phyloP scores from a whole-genome alignment of 1,139 yeast species.

The Nakaseomyces bracarensis region DNA sequence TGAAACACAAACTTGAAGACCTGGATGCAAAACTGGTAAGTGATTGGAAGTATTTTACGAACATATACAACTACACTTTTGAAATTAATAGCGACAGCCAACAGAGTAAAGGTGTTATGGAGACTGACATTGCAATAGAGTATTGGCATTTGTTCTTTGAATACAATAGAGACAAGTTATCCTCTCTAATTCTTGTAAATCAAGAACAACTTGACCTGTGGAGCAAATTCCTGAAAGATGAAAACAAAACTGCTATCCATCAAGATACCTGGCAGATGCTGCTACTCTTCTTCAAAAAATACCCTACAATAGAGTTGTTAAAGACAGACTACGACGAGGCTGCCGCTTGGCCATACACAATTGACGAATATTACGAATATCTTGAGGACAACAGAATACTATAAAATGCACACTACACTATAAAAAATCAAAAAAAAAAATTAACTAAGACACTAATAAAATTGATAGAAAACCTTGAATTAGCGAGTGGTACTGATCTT shows the following conservation, averaged over 20 bases:
- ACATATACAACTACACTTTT: constrained; percentile 65
- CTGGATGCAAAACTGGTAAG: constrained; percentile 34
- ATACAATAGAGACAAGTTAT: constrained; percentile 32
- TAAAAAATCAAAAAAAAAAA: not conserved
- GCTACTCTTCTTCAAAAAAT: constrained; percentile 52
- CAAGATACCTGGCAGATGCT: constrained; percentile 85
- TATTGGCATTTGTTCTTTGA: constrained; percentile 67
- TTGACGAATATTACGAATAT: constrained; percentile 75
- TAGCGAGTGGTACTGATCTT: too few relatives aligned
- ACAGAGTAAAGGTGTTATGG: constrained; percentile 43
- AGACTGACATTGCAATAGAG: constrained; percentile 55
- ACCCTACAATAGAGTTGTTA: constrained; percentile 40
- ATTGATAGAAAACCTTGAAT: too few relatives aligned
- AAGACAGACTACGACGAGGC: constrained; percentile 58
- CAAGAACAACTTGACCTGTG: constrained; percentile 34
- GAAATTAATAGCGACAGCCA: constrained; percentile 55
- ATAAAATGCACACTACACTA: not conserved
- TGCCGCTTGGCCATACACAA: constrained; percentile 87
- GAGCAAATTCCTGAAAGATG: constrained; percentile 18
- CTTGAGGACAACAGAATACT: constrained; percentile 19
- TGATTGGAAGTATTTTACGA: constrained; percentile 40
- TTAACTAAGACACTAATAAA: not conserved
- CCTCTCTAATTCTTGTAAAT: constrained; percentile 42
- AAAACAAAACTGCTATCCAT: constrained; percentile 38
- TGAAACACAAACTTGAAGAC: constrained; percentile 40